These are phyloP conservation scores for Xylariaceae sp. DNA, from an alignment of 2,329 filamentous ascomycete genomes.

Conservation along the genomic window DNA sequence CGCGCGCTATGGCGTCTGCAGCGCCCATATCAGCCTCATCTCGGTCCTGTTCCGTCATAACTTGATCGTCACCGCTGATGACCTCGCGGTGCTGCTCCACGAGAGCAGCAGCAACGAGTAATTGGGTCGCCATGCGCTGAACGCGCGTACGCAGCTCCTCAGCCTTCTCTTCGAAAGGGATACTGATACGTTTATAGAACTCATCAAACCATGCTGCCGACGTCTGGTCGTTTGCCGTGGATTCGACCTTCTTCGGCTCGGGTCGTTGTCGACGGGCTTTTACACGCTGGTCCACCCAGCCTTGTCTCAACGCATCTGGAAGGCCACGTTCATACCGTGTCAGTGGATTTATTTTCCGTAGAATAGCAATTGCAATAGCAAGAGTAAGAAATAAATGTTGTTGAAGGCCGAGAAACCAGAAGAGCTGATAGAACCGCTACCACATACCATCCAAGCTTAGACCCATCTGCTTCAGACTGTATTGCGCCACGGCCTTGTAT, in stretches of 20 bases:
- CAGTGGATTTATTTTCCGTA: not conserved
- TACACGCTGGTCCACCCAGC: conserved; percentile 15
- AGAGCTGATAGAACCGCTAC: not conserved
- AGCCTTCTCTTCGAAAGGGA: not conserved
- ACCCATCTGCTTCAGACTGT: conserved; percentile 8
- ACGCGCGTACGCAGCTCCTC: conserved; percentile 14
- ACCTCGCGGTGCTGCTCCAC: conserved; percentile 20
- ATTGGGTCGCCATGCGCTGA: conserved; percentile 18
- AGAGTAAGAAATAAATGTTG: not conserved
- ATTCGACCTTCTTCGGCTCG: conserved; percentile 3
- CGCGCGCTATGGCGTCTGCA: conserved; percentile 16
- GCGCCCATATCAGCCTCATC: conserved; percentile 12
- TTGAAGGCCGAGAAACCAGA: not conserved
- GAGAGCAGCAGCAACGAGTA: conserved; percentile 22
- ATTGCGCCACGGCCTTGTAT: conserved; percentile 8
- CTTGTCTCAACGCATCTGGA: conserved; percentile 7
- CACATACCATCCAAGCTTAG: conserved; percentile 12
- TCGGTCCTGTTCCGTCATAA: conserved; percentile 4
- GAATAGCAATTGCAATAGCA: not conserved
- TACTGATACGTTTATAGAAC: not conserved
- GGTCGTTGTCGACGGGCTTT: conserved; percentile 1
- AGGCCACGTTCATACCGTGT: not conserved
- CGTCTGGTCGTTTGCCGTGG: conserved; percentile 4
- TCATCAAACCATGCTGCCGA: conserved; percentile 10
- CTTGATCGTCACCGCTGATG: conserved; percentile 7